Base-by-base conservation (phyloP, 345 rosid genomes). In the Odontarrhena argentea region DNA sequence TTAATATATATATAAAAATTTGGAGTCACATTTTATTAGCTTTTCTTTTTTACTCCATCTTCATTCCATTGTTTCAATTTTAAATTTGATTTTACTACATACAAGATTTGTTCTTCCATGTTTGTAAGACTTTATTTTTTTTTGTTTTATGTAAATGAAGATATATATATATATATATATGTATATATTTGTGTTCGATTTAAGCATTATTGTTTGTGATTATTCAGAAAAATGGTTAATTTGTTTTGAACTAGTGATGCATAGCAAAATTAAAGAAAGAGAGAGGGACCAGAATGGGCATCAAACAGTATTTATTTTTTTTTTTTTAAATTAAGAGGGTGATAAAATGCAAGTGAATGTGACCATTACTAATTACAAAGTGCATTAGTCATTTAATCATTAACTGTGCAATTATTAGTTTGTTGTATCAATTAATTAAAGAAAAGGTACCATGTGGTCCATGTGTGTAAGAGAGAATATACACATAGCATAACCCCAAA, bases 71-170 rank as follows among this genome's bases (percentile, higher is more conserved):
- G 66, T 64, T 59, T 74, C 62, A 28, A 11, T 57, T 56, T 32
- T 56, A 57, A 4, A 50, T 72, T 71, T 57, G 54, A 56, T 65
- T 65, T 42, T 41, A 64, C 22, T 32, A 28, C 18, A 57, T 49
- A 73, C 57, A 65, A 4, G 7, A 32, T 32, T 32, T 32, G 34
- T 50, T 46, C 25, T 56, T 72, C 15, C 55, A 51, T 50, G 52
- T 14, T 0, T 30, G 56, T 53, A 44, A 35, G 67, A 52, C 36
- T 65, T 57, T 35, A 9, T 10, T 44, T 53, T 55, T 69, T 56
- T 67, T 25, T 35, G 61, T 62, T 60, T 60, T 46, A 46, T 67
- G 77, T 74, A 74, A 67, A 74, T 74, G 68, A 66, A 35, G 37
- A 64, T 51, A 58, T 56, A 41, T 22, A 58, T 51, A 60, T 37